Base-by-base conservation (phyloP, 495 filamentous ascomycete species). In the Penicillium tannophilum region DNA sequence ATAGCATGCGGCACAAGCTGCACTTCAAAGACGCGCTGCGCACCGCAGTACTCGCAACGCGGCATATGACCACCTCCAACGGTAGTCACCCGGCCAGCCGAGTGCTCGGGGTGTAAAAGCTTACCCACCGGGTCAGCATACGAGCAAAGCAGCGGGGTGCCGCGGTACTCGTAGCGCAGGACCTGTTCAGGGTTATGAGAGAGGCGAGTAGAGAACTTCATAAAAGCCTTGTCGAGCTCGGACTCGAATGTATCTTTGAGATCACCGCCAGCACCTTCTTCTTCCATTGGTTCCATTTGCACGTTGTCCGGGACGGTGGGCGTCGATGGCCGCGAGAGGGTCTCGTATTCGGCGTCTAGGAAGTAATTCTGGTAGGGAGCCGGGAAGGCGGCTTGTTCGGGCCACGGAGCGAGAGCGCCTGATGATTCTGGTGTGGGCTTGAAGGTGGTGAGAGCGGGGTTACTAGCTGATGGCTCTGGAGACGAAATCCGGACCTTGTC, bases 281-380 rank as follows among this genome's bases (percentile, higher is more conserved):
- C 80, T 10, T 80, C 78, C 57, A 77, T 73, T 28, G 83, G 76
- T 58, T 90, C 86, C 59, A 89, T 79, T 33, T 81, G 77, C 50
- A 81, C 76, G 50, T 78, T 82, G 33, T 76, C 79, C 11, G 68
- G 81, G 64, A 67, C 77, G 45, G 59, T 71, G 44, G 63, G 74
- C 51, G 58, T 82, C 61, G 56, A 84, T 62, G 69, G 79, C 51
- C 58, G 71, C 24, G 56, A 88, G 43, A 97, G 84, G 17, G 86
- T 87, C 70, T 98, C 95, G 78, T 91, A 93, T 61, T 97, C 94
- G 11, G 93, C 93, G 68, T 98, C 93, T 44, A 99, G 84, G 78
- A 90, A 88, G 73, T 85, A 90, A 47, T 81, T 69, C 0, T 91
- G 87, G 76, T 91, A 97, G 5, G 90, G 77, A 0, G 77, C 19